Evolutionary conservation across 495 filamentous ascomycete genomes (phyloP).

Genomic region (Physcia stellaris): DNA sequence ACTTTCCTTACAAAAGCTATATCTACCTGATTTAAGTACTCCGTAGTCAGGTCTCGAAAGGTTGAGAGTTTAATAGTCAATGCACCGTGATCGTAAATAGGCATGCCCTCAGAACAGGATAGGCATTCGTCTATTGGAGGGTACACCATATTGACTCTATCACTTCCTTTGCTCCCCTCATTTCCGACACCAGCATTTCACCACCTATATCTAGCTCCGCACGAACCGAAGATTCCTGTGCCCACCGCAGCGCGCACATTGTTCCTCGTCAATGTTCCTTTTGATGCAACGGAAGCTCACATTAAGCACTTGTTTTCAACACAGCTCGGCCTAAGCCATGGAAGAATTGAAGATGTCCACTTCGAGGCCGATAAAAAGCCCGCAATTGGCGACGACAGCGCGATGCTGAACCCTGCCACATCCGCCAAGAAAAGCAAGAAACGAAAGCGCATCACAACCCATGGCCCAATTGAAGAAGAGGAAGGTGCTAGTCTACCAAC

Average conservation of each 20-base stretch:
- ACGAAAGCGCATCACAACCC: conserved; percentile 41
- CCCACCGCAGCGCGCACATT: conserved; percentile 59
- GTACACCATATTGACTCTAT: conserved; percentile 35
- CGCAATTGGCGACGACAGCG: conserved; percentile 1
- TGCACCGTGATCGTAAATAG: too few species aligned
- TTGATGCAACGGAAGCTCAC: conserved; percentile 68
- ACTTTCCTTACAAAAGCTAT: too few species aligned
- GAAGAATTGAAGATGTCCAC: conserved; percentile 57
- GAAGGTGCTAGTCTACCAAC: conserved; percentile 44
- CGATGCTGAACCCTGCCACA: conserved; percentile 13
- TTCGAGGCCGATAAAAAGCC: conserved; percentile 45
- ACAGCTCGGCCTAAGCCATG: conserved; percentile 46
- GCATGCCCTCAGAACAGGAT: too few species aligned
- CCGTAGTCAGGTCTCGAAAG: too few species aligned
- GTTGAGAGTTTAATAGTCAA: too few species aligned
- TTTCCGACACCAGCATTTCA: conserved; percentile 50
- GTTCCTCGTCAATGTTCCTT: conserved; percentile 76
- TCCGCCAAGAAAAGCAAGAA: conserved; percentile 46
- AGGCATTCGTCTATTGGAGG: too few species aligned
- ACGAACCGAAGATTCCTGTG: conserved; percentile 64
- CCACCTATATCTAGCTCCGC: conserved; percentile 74
- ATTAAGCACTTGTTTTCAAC: conserved; percentile 58
- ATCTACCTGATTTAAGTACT: too few species aligned
- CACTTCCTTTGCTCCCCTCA: conserved; percentile 47
- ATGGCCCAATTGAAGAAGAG: conserved; percentile 21